phyloP scores from a whole-genome alignment of 306 rosid genomes.

The Castanea crenata region DNA sequence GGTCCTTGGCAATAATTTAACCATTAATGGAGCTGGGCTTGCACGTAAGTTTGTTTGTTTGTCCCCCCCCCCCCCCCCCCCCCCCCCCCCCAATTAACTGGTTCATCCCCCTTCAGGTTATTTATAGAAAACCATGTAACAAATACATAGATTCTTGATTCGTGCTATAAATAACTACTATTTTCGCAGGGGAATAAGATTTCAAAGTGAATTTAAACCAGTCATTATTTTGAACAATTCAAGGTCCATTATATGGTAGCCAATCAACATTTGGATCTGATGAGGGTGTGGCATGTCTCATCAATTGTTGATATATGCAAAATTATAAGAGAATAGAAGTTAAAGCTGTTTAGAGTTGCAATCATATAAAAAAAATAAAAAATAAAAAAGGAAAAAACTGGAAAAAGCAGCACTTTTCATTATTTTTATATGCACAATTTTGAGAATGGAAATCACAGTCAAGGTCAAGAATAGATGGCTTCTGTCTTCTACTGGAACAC shows the following conservation, averaged over 20 bases:
- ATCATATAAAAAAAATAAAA: background rate
- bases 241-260: background rate
- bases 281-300: background rate
- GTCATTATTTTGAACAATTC: background rate
- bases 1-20: slow-evolving; percentile 78
- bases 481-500: background rate
- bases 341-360: background rate
- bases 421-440: background rate
- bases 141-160: slow-evolving; percentile 2
- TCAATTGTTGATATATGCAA: background rate
- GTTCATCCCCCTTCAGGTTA: background rate
- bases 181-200: background rate
- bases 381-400: too few species aligned
- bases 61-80: too few species aligned
- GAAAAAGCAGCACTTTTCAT: background rate
- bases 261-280: background rate
- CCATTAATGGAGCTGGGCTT: slow-evolving; percentile 80
- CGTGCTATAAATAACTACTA: background rate
- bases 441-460: background rate
- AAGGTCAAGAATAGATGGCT: background rate
- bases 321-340: background rate
- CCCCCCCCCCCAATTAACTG: background rate
- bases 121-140: background rate
- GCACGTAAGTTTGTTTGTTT: slow-evolving; percentile 61
- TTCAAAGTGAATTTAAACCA: background rate